These are phyloP conservation scores for Penicillium sp. DNA, from an alignment of 2,329 filamentous ascomycete genomes.

Conservation along the genomic window DNA sequence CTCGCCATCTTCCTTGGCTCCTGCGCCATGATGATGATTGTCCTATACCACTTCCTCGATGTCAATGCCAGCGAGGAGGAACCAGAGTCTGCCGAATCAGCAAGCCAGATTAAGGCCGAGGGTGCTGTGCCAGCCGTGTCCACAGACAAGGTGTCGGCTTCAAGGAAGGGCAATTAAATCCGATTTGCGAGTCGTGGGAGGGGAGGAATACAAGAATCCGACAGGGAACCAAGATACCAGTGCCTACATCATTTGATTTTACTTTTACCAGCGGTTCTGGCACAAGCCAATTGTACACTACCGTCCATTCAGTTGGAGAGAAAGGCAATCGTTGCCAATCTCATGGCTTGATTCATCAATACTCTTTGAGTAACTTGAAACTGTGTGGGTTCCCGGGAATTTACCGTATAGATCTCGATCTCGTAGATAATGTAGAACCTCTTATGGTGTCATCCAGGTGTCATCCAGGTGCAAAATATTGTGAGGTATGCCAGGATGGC, in stretches of 20 bases:
- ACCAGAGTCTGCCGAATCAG: constrained; percentile 2
- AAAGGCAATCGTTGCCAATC: background rate
- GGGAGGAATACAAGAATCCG: background rate
- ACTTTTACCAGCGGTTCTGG: background rate
- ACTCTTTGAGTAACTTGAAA: background rate
- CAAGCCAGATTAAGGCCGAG: constrained; percentile 11
- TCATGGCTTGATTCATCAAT: background rate
- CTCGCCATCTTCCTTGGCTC: constrained; percentile 92
- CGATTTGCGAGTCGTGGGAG: background rate
- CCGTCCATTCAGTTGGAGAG: background rate
- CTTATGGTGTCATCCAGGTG: background rate
- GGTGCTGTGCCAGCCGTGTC: background rate
- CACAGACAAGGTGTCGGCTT: constrained; percentile 5
- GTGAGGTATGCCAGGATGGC: background rate
- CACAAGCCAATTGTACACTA: constrained; percentile 6
- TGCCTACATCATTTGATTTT: constrained; percentile 8
- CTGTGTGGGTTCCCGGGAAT: background rate
- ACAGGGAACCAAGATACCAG: constrained; percentile 5
- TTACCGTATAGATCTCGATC: background rate
- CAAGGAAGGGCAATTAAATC: constrained; percentile 5
- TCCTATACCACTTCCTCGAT: constrained; percentile 94
- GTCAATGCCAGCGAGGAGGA: constrained; percentile 70
- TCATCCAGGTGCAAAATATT: background rate
- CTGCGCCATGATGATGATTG: constrained; percentile 84
- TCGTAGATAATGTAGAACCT: background rate